Evolutionary conservation across 2,329 filamentous ascomycete species (phyloP), one percentile per base, ranked within the genome.

Genomic region (Aspergillus ochraceus): DNA sequence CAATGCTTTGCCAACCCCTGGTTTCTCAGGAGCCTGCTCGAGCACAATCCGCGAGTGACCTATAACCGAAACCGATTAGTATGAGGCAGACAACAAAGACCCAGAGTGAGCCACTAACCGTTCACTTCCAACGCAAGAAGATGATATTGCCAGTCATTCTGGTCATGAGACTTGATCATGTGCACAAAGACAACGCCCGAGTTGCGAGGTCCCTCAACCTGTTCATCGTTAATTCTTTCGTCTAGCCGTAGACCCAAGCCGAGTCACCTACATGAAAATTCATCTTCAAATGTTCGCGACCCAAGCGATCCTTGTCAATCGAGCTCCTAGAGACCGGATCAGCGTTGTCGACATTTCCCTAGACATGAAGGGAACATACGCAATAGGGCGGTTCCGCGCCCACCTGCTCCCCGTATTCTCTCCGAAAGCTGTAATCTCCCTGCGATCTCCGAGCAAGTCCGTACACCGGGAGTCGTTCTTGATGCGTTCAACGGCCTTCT

Each of bases 331-430:
- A 49, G 9, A 42, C 20, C 20, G 24, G 26, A 29, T 53, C 24
- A 45, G 51, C 47, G 22, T 20, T 24, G 6, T 14, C 26, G 12
- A 45, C 14, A 22, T 14, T n/a, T 9, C 32, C 26, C 22, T 17
- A 10, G 22, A 11, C n/a, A 42, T 49, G 55, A 4, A 19, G 30
- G 20, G 30, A 12, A 60, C 77, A 66, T 73, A 80, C 68, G 83
- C 81, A 65, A 88, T 82, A 20, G 80, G 81, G 59, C 86, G 77
- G 60, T 86, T 86, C 57, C 84, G 77, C 22, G 90, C 88, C 92
- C 92, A 97, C 70, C 91, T 91, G 74, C 89, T 95, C 74, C 82
- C 84, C 1, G 90, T 93, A 60, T 88, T 85, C 66, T 97, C 91
- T 45, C 94, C 94, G 74, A 89, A 90, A 0, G 92, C 92, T 22